Percentiles rank a stretch among this genome's conserved stretches.
Evolutionary conservation across 345 rosid genomes (phyloP).

Genomic region (Brassica carinata): DNA sequence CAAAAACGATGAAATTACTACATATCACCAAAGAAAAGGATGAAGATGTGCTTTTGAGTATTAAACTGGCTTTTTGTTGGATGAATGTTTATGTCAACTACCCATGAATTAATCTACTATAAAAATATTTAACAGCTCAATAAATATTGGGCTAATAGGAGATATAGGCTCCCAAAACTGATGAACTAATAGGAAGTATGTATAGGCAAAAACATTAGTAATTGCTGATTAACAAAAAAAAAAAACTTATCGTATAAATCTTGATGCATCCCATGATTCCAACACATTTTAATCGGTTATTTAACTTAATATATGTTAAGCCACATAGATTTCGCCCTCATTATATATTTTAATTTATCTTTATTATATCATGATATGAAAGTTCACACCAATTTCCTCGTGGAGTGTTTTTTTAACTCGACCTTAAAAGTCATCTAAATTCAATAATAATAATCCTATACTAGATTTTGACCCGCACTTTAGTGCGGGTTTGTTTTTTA

Average conservation of each 20-base stretch:
- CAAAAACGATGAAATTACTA: neutral
- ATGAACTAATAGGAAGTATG: neutral
- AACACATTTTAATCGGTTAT: neutral
- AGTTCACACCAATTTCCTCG: neutral
- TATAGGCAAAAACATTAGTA: neutral
- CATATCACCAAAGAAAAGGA: neutral
- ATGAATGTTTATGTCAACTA: neutral
- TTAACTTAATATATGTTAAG: neutral
- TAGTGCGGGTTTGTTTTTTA: too few species aligned
- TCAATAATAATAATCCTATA: neutral
- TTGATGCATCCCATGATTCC: neutral
- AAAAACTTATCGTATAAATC: neutral
- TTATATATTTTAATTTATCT: neutral
- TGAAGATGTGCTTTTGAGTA: neutral
- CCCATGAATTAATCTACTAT: neutral
- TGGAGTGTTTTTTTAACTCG: neutral
- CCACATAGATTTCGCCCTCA: neutral
- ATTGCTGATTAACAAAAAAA: neutral
- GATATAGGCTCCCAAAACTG: neutral
- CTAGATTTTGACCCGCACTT: too few species aligned
- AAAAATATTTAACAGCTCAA: neutral
- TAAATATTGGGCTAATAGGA: neutral
- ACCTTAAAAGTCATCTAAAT: neutral
- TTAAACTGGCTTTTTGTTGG: neutral
- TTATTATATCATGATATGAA: neutral